phyloP scores from a whole-genome alignment of 805 yeast genomes.

The Torulaspora microellipsoides region DNA sequence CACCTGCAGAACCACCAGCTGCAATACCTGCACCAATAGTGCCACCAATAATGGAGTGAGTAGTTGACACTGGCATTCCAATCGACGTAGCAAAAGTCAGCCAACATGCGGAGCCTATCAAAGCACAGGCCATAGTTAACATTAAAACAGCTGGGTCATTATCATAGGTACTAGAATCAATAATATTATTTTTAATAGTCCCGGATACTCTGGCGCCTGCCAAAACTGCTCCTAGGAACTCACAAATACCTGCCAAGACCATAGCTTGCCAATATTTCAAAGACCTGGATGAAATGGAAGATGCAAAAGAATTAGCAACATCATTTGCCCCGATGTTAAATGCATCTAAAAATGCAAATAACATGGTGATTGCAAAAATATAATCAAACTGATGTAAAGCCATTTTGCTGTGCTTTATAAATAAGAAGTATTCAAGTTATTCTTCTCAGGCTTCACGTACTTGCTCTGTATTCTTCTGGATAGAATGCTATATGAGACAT shows the following conservation, averaged over 20 bases:
- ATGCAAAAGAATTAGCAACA: slow-evolving; percentile 76
- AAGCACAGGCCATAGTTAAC: slow-evolving; percentile 72
- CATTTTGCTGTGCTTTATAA: slow-evolving; percentile 20
- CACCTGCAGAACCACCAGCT: slow-evolving; percentile 55
- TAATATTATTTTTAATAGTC: slow-evolving; percentile 62
- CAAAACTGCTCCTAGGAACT: slow-evolving; percentile 68
- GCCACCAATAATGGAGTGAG: slow-evolving; percentile 75
- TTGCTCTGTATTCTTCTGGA: too few species aligned
- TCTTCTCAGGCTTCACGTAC: too few species aligned
- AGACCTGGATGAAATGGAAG: slow-evolving; percentile 67
- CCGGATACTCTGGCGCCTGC: slow-evolving; percentile 73
- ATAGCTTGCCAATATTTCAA: slow-evolving; percentile 71
- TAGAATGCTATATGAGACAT: too few species aligned
- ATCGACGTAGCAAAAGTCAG: slow-evolving; percentile 58
- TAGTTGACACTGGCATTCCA: slow-evolving; percentile 78
- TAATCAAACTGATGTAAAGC: slow-evolving; percentile 57
- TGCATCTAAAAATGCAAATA: slow-evolving; percentile 73
- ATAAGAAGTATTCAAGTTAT: too few species aligned
- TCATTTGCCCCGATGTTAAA: slow-evolving; percentile 80
- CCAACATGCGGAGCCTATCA: slow-evolving; percentile 71
- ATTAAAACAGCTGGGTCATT: slow-evolving; percentile 64
- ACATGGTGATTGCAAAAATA: slow-evolving; percentile 61
- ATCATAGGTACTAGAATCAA: slow-evolving; percentile 46
- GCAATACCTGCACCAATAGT: slow-evolving; percentile 73
- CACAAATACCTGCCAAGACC: slow-evolving; percentile 65